Evolutionary conservation across 2,329 filamentous ascomycete species (phyloP), one percentile per base, ranked within the genome.

Genomic region (Beauveria sp.): DNA sequence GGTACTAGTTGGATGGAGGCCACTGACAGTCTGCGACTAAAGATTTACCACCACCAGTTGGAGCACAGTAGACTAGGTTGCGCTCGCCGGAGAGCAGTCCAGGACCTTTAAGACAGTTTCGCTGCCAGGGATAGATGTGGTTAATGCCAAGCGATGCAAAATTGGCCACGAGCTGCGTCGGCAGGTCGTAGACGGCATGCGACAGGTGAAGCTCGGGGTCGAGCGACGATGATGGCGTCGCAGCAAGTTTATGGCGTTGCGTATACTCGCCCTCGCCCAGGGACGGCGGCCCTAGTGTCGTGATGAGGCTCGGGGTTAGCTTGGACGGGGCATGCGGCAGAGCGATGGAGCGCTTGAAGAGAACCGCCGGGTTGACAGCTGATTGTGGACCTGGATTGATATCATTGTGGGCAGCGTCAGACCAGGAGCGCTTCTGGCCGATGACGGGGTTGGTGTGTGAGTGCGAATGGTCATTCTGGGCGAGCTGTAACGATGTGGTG

Each of bases 41-140:
- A 8, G 87, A 91, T 73, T 92, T 91, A 18, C 89, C 89, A 46
- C 89, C 89, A 5, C 89, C 89, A 0, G 89, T 92, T 0, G 89
- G 89, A 8, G 89, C 89, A 48, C 86, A 89, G 69, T 92, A 92
- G n/a, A 92, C 86, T 10, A 92, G 77, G 66, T 90, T 91, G 64
- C 80, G 84, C 55, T 83, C 77, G 18, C 88, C 88, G 6, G 76
- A 71, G 14, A 92, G 76, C 20, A 91, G 77, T 0, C 88, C 87
- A 3, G 83, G 84, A 0, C 85, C 84, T 58, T 88, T 77, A 8
- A 92, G 77, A 67, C 89, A 92, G 61, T 86, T 84, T 55, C 88
- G 88, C 72, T 92, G 89, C 89, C 89, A 92, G 2, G 87, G 86
- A 67, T 92, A 92, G 62, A 92, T 92, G 65, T 81, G 82, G 46